Conservation (phyloP, 768 basidiomycete species). For the Termitomyces sp. region DNA sequence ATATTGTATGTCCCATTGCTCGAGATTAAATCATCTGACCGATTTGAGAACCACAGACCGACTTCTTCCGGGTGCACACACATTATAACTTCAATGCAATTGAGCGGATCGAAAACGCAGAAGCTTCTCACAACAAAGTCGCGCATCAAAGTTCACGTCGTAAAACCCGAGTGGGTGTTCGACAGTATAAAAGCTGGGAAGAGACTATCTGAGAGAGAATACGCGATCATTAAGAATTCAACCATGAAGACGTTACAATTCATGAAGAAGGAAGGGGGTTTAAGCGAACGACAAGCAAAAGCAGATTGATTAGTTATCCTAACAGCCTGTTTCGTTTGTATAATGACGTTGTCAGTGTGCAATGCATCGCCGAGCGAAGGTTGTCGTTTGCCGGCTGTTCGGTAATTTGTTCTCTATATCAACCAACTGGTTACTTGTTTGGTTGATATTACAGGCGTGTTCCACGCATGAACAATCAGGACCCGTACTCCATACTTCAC, state of each 20-base stretch:
- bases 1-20: conserved; percentile 43
- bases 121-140: conserved; percentile 49
- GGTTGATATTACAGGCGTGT: too few relatives aligned
- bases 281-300: neutral
- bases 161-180: conserved; percentile 70
- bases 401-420: too few relatives aligned
- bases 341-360: neutral
- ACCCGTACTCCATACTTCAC: too few relatives aligned
- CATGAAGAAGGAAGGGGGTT: conserved; percentile 20
- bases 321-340: neutral
- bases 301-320: neutral
- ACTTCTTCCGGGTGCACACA: conserved; percentile 67
- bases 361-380: neutral
- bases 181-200: conserved; percentile 63
- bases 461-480: too few relatives aligned
- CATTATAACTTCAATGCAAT: conserved; percentile 66
- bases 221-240: conserved; percentile 39
- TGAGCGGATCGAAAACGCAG: conserved; percentile 71
- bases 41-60: conserved; percentile 29
- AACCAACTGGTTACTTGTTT: too few relatives aligned
- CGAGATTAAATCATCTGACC: conserved; percentile 5
- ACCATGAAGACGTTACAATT: conserved; percentile 31
- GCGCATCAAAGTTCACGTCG: conserved; percentile 49
- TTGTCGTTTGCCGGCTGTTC: neutral
- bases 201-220: conserved; percentile 55